Evolutionary conservation across 2,329 filamentous ascomycete genomes (phyloP).

Genomic region (Rhexocercosporidium sp.): DNA sequence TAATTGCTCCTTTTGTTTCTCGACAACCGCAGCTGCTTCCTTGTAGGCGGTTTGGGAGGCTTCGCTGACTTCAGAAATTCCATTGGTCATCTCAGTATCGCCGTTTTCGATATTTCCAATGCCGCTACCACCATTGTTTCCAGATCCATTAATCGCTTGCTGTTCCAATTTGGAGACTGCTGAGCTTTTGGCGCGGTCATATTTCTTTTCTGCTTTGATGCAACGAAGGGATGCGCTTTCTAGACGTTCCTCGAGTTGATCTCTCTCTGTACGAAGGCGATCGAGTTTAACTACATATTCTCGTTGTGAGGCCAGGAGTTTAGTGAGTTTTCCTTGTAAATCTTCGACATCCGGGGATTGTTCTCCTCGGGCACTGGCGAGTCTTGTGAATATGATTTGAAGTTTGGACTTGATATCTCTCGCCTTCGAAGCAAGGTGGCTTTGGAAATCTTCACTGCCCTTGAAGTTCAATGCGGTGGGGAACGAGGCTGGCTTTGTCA

Average conservation of each 20-base stretch:
- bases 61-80: constrained; percentile 59
- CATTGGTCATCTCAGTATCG: constrained; percentile 50
- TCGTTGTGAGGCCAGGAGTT: constrained; percentile 82
- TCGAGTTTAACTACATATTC: constrained; percentile 78
- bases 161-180: constrained; percentile 93
- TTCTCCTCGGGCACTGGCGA: constrained; percentile 57
- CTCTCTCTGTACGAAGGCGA: constrained; percentile 76
- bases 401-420: constrained; percentile 78
- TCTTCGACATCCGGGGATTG: constrained; percentile 71
- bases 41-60: constrained; percentile 78
- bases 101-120: constrained; percentile 51
- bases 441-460: constrained; percentile 74
- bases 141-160: constrained; percentile 76
- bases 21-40: constrained; percentile 75
- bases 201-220: constrained; percentile 92
- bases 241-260: constrained; percentile 82
- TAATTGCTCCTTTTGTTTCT: constrained; percentile 88
- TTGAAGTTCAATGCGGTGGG: constrained; percentile 65
- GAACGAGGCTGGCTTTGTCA: constrained; percentile 55
- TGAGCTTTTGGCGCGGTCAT: constrained; percentile 86
- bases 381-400: constrained; percentile 66
- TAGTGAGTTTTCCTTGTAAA: constrained; percentile 76
- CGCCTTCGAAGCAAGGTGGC: constrained; percentile 78
- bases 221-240: constrained; percentile 90
- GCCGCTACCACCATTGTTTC: constrained; percentile 44